A percentile compares a stretch with the other conserved stretches of the same genome.
Conservation (phyloP, 306 rosid genomes). For the cucumber (Cucumis sativus) region DNA sequence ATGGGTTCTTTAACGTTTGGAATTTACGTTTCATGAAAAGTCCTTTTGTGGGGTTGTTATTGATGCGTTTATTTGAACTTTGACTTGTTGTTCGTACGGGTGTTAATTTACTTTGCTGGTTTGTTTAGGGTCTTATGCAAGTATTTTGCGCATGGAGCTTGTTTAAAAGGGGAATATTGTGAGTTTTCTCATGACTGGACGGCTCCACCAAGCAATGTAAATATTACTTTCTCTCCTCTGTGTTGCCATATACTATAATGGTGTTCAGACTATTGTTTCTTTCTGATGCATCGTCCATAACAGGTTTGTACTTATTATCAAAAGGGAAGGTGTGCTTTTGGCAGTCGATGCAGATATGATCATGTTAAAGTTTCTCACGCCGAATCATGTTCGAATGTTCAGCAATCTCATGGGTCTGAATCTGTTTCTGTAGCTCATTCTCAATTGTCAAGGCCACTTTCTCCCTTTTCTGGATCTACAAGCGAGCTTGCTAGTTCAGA, state of each 20-base stretch:
- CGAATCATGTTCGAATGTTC: slow-evolving; percentile 34
- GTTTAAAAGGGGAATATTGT: slow-evolving; percentile 94
- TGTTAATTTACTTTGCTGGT: slow-evolving; percentile 6
- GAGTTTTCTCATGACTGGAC: slow-evolving; percentile 97
- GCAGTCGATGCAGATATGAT: slow-evolving; percentile 94
- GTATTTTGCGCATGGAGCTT: slow-evolving; percentile 93
- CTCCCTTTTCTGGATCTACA: slow-evolving; percentile 14
- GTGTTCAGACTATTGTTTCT: background rate
- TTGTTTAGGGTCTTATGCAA: slow-evolving; percentile 76
- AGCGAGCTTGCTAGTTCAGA: slow-evolving; percentile 34
- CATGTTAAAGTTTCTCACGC: slow-evolving; percentile 61
- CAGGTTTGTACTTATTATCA: slow-evolving; percentile 91
- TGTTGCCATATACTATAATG: background rate
- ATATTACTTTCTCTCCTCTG: background rate
- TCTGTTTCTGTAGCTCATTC: slow-evolving; percentile 22
- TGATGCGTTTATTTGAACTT: background rate
- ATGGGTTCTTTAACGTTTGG: background rate
- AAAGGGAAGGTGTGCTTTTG: slow-evolving; percentile 81
- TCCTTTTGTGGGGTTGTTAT: background rate
- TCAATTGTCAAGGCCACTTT: slow-evolving; percentile 26
- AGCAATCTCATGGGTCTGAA: slow-evolving; percentile 25
- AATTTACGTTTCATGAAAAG: background rate
- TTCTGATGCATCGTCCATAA: slow-evolving; percentile 1
- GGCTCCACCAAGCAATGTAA: slow-evolving; percentile 72
- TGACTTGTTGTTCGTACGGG: slow-evolving; percentile 1